phyloP scores from a whole-genome alignment of 495 filamentous ascomycete species.

The Neurospora sp. region DNA sequence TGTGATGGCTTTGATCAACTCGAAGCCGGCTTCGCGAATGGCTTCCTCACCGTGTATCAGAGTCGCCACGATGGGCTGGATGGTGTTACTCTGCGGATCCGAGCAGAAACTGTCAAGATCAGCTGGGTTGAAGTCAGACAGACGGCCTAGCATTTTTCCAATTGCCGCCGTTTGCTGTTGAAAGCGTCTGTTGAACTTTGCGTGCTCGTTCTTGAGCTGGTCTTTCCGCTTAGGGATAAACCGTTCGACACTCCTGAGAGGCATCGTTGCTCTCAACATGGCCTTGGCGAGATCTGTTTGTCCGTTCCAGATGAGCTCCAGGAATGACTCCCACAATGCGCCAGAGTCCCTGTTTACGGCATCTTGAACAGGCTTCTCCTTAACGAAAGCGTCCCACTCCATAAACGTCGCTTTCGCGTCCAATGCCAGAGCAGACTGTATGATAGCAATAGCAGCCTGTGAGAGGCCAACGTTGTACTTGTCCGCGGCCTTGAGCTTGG shows the following conservation, averaged over 20 bases:
- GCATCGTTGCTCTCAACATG: conserved; percentile 59
- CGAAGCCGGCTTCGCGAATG: conserved; percentile 64
- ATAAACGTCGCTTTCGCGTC: conserved; percentile 65
- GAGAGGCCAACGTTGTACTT: conserved; percentile 32
- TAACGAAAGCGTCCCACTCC: conserved; percentile 58
- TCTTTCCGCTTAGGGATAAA: conserved; percentile 45
- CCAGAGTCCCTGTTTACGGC: conserved; percentile 55
- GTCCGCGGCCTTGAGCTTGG: conserved; percentile 26
- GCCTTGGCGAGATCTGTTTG: conserved; percentile 57
- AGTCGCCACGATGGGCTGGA: conserved; percentile 53
- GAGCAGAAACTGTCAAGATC: conserved; percentile 57
- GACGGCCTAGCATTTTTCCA: conserved; percentile 59
- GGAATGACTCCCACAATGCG: conserved; percentile 65
- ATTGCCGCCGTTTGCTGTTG: conserved; percentile 59
- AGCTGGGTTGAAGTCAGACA: conserved; percentile 60
- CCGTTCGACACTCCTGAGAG: conserved; percentile 61
- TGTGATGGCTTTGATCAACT: conserved; percentile 71
- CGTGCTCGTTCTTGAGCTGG: conserved; percentile 37
- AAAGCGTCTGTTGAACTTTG: conserved; percentile 63
- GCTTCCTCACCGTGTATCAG: conserved; percentile 58
- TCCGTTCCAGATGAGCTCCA: conserved; percentile 53
- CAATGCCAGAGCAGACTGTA: conserved; percentile 59
- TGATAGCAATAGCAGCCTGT: conserved; percentile 47
- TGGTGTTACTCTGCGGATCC: conserved; percentile 46
- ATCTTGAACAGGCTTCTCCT: conserved; percentile 50